phyloP scores from a whole-genome alignment of 176 grass and related monocot genomes.

The barley (Hordeum vulgare) region DNA sequence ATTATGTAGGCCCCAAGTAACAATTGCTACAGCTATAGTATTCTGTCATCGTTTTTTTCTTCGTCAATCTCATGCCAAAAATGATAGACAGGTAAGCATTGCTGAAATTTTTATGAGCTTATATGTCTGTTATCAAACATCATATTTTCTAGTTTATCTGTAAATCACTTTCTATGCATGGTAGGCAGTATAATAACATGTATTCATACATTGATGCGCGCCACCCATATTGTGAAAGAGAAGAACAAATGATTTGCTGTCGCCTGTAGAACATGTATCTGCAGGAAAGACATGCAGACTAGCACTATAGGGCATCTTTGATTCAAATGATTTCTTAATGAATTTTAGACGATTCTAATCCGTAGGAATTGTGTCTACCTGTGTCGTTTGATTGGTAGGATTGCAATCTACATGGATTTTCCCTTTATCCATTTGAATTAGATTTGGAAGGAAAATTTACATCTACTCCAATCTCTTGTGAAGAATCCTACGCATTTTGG shows the following conservation, averaged over 20 bases:
- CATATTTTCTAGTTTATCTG: background rate
- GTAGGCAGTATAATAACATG: background rate
- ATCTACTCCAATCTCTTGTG: background rate
- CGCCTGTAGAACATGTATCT: background rate
- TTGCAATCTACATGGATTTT: background rate
- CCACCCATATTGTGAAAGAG: background rate
- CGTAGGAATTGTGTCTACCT: background rate
- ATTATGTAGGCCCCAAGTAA: slow-evolving; percentile 64
- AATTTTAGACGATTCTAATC: background rate
- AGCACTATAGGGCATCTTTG: background rate
- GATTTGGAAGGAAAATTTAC: background rate
- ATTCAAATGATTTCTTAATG: background rate
- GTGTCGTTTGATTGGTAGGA: background rate
- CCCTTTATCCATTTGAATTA: background rate
- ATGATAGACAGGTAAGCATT: slow-evolving; percentile 80
- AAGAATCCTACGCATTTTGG: background rate
- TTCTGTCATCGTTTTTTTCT: slow-evolving; percentile 91
- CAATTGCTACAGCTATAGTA: slow-evolving; percentile 83
- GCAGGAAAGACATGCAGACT: background rate
- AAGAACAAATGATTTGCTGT: background rate
- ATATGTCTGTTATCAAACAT: background rate
- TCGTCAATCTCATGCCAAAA: slow-evolving; percentile 79
- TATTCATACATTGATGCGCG: background rate
- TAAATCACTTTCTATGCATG: background rate
- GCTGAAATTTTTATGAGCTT: background rate